Conservation (phyloP, 768 basidiomycete species). For the Lyophyllum semitale region DNA sequence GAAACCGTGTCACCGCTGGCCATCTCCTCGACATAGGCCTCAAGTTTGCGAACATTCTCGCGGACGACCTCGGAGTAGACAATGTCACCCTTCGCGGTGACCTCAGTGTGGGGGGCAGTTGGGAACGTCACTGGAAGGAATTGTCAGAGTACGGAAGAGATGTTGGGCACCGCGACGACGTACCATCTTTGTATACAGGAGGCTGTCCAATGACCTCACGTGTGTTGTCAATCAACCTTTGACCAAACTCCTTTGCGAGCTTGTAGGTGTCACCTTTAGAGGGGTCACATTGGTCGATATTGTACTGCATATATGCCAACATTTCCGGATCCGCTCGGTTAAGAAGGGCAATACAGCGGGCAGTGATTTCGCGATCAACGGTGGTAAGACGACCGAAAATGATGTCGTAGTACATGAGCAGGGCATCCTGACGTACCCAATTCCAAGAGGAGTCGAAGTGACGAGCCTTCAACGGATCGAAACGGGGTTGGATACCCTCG, state of each 20-base stretch:
- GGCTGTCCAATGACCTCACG: constrained; percentile 78
- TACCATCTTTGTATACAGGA: constrained; percentile 96
- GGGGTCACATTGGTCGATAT: constrained; percentile 83
- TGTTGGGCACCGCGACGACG: constrained; percentile 26
- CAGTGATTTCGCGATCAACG: constrained; percentile 94
- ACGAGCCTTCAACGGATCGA: constrained; percentile 94
- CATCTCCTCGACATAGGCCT: constrained; percentile 99
- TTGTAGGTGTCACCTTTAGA: constrained; percentile 87
- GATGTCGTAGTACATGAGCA: constrained; percentile 98
- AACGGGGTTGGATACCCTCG: constrained; percentile 92
- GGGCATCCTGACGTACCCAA: constrained; percentile 96
- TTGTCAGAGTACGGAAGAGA: constrained; percentile 1
- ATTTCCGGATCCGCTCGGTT: constrained; percentile 95
- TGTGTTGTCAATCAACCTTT: constrained; percentile 93
- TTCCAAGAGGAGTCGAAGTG: constrained; percentile 99
- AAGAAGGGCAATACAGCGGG: constrained; percentile 95
- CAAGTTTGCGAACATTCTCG: constrained; percentile 94
- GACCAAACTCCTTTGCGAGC: constrained; percentile 96
- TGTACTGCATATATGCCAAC: constrained; percentile 93
- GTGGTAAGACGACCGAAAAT: constrained; percentile 93
- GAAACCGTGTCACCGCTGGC: constrained; percentile 90
- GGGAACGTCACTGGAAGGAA: constrained; percentile 84
- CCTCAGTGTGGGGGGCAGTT: constrained; percentile 93
- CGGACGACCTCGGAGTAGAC: constrained; percentile 94
- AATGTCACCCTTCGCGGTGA: constrained; percentile 92